These are phyloP conservation scores for Chaetomium globosum DNA, from an alignment of 2,329 filamentous ascomycete genomes.

Conservation along the genomic window DNA sequence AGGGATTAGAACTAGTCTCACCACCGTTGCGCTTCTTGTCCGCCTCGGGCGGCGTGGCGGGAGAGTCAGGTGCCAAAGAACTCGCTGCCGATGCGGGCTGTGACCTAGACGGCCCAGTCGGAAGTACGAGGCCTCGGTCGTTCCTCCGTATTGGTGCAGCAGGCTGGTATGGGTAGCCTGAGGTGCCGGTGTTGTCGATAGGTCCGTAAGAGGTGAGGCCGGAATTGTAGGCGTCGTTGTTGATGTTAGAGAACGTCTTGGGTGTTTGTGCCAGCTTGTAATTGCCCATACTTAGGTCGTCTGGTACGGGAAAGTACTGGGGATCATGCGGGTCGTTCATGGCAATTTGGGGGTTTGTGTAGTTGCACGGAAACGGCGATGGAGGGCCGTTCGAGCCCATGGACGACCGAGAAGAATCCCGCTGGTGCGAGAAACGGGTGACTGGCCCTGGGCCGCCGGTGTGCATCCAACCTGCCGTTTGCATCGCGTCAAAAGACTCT, in stretches of 20 bases:
- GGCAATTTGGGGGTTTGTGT: conserved; percentile 61
- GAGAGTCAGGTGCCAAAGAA: conserved; percentile 61
- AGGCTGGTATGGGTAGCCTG: conserved; percentile 48
- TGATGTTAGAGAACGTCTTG: conserved; percentile 42
- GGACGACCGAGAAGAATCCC: conserved; percentile 64
- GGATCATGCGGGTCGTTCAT: conserved; percentile 54
- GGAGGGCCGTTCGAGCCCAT: conserved; percentile 62
- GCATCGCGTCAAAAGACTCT: conserved; percentile 38
- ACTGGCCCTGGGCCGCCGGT: conserved; percentile 45
- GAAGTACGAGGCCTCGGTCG: conserved; percentile 50
- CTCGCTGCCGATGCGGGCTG: conserved; percentile 61
- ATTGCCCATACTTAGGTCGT: conserved; percentile 51
- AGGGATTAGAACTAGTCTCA: conserved; percentile 46
- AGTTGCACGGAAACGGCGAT: conserved; percentile 60
- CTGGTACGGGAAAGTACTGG: conserved; percentile 30
- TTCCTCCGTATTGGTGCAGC: conserved; percentile 46
- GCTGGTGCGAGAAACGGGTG: conserved; percentile 54
- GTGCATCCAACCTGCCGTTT: conserved; percentile 48
- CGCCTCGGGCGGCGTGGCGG: conserved; percentile 57
- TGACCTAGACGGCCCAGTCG: conserved; percentile 48
- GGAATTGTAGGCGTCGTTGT: conserved; percentile 47
- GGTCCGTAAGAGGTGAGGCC: conserved; percentile 48
- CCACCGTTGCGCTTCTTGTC: conserved; percentile 57
- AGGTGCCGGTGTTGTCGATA: conserved; percentile 41
- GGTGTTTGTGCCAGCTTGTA: conserved; percentile 50